Evolutionary conservation across 305 asterid species (phyloP).

Genomic region (Ajuga reptans): DNA sequence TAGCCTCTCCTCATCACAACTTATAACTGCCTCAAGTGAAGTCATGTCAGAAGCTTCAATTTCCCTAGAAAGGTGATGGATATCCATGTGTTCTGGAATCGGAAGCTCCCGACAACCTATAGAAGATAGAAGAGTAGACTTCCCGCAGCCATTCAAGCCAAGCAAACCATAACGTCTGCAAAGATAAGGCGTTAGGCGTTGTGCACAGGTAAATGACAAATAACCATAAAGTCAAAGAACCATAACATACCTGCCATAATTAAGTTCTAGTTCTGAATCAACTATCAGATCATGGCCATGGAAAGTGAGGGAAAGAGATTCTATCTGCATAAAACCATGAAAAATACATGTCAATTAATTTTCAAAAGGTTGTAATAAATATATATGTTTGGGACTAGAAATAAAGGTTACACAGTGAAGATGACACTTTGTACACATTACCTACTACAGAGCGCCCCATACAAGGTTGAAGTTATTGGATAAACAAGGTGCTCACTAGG

Average conservation of each 20-base stretch:
- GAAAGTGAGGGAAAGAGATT: slow-evolving; percentile 90
- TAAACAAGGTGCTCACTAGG: slow-evolving; percentile 29
- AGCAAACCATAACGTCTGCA: slow-evolving; percentile 93
- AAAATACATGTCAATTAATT: not conserved
- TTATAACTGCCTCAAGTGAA: slow-evolving; percentile 83
- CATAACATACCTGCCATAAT: slow-evolving; percentile 69
- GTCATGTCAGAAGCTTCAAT: slow-evolving; percentile 98
- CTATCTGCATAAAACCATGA: slow-evolving; percentile 49
- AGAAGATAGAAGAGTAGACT: slow-evolving; percentile 85
- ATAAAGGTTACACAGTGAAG: not conserved
- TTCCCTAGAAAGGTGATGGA: slow-evolving; percentile 75
- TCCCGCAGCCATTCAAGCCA: slow-evolving; percentile 95
- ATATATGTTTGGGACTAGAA: not conserved
- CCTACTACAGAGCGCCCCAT: slow-evolving; percentile 26
- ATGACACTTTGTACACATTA: slow-evolving; percentile 16
- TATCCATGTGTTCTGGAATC: slow-evolving; percentile 97
- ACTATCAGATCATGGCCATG: slow-evolving; percentile 93
- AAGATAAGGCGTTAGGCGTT: not conserved
- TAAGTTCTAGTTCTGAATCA: slow-evolving; percentile 85
- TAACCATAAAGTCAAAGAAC: not conserved
- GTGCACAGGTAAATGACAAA: not conserved
- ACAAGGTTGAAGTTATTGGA: slow-evolving; percentile 32
- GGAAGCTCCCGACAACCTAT: slow-evolving; percentile 89
- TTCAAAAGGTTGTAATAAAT: not conserved
- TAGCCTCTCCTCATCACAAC: slow-evolving; percentile 89